Evolutionary conservation across 2,329 filamentous ascomycete species (phyloP).

Genomic region (Sclerotinia glacialis): DNA sequence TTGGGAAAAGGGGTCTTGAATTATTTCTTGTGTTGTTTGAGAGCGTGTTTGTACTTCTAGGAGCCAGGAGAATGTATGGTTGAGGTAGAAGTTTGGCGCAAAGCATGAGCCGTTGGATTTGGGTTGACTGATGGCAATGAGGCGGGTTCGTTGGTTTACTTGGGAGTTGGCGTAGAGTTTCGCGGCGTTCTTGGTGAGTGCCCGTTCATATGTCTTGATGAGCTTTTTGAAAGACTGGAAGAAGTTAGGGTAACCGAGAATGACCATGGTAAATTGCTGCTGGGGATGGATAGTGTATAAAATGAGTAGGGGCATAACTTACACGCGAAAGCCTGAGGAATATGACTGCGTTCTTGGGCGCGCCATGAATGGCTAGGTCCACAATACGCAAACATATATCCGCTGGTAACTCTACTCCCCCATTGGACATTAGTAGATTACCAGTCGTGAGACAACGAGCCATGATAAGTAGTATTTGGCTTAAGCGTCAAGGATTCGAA

Average conservation of each 20-base stretch:
- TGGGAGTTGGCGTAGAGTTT: background rate
- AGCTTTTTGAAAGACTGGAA: slow-evolving; percentile 16
- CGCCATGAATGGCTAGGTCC: background rate
- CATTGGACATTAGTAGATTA: slow-evolving; percentile 10
- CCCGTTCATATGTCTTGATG: slow-evolving; percentile 13
- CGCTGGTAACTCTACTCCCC: background rate
- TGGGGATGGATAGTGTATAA: background rate
- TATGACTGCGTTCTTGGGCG: background rate
- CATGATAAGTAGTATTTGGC: background rate
- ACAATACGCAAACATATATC: slow-evolving; percentile 18
- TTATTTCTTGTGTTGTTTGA: background rate
- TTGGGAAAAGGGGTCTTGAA: slow-evolving; percentile 13
- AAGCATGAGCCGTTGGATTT: background rate
- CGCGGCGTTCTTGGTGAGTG: slow-evolving; percentile 2
- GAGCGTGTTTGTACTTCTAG: slow-evolving; percentile 10
- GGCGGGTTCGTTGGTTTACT: background rate
- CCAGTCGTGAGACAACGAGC: background rate
- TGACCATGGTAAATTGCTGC: background rate
- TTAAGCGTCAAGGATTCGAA: background rate
- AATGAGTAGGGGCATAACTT: background rate
- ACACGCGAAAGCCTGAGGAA: slow-evolving; percentile 17
- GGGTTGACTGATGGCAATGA: background rate
- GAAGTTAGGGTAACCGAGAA: background rate
- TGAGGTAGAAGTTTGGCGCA: background rate
- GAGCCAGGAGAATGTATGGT: slow-evolving; percentile 4